phyloP scores from a whole-genome alignment of 2,329 filamentous ascomycete species.

The Ramichloridium luteum region DNA sequence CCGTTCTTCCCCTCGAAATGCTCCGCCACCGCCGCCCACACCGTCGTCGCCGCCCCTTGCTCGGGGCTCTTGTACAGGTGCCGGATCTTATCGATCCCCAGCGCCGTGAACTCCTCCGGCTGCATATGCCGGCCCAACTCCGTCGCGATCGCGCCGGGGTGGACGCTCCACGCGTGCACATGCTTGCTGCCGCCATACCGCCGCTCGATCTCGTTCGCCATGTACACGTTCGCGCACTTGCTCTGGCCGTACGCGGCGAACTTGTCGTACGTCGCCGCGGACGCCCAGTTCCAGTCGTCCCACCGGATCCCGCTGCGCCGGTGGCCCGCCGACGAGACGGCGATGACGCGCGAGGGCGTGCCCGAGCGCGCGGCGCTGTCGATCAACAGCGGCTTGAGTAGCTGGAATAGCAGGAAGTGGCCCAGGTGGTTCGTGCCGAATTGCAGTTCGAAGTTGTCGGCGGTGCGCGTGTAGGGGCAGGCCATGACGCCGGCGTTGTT shows the following conservation, averaged over 20 bases:
- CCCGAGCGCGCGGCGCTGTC: conserved; percentile 23
- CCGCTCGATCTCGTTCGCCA: conserved; percentile 41
- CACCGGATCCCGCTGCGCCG: conserved; percentile 23
- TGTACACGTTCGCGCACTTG: conserved; percentile 42
- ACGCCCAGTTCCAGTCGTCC: conserved; percentile 30
- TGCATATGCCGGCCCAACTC: conserved; percentile 12
- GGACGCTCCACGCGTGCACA: conserved; percentile 33
- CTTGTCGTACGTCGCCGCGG: conserved; percentile 21
- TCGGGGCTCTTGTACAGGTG: conserved; percentile 21
- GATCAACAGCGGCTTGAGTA: conserved; percentile 36
- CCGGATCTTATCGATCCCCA: conserved; percentile 11
- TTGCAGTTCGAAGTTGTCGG: conserved; percentile 33
- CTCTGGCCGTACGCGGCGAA: conserved; percentile 35
- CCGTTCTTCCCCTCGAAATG: conserved; percentile 35
- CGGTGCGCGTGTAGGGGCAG: conserved; percentile 26
- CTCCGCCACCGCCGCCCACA: conserved; percentile 33
- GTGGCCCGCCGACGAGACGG: conserved; percentile 35
- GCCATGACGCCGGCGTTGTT: conserved; percentile 30
- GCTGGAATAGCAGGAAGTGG: conserved; percentile 43
- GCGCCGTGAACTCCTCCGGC: conserved; percentile 8
- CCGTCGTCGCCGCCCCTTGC: conserved; percentile 39
- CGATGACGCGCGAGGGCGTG: conserved; percentile 38
- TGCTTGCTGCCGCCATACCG: conserved; percentile 28
- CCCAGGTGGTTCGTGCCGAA: conserved; percentile 39
- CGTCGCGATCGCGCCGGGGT: conserved; percentile 36